Evolutionary conservation across 2,329 filamentous ascomycete genomes (phyloP), one percentile per base, ranked within the genome.

Genomic region (Tolypocladium album): DNA sequence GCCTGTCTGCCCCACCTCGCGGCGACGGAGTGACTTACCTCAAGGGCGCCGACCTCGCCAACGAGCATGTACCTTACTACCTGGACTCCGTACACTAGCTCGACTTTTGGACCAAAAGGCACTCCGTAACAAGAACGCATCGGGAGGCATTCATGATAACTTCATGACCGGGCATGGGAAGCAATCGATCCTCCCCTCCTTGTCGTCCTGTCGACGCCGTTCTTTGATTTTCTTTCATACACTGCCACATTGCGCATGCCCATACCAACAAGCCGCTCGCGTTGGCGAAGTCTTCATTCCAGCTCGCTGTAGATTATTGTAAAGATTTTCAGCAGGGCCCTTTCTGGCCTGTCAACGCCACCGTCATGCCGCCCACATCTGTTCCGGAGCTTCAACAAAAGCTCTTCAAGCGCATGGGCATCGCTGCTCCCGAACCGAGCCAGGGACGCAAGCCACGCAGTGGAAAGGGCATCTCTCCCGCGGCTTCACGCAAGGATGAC

Each of bases 401-500:
- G 65, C 65, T 76, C 56, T 71, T 74, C 58, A 74, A 71, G 59
- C 69, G 67, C 20, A 71, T 76, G 59, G 74, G 74, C 6, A 60
- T 76, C 59, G 67, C 70, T 56, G 63, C 68, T 2, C 67, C 71
- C 12, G 67, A 66, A 13, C 63, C 58, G 56, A 53, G 50, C 52
- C 60, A 58, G 20, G 31, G 27, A n/a, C 31, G 47, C 45, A 61
- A 38, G 27, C 8, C 45, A 22, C 34, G 34, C 12, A 31, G 27
- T 50, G 55, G 24, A 59, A 31, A 36, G 57, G 43, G 57, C 67
- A 60, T 7, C 13, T 13, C 36, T 12, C 62, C 58, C 58, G 62
- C 63, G 27, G 52, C 60, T 20, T 67, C 67, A 20, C 80, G 87
- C 65, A 89, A 89, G 75, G 85, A 88, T 59, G 80, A 83, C 61